A percentile compares a stretch with the other conserved stretches of the same genome.
Conservation (phyloP, 306 rosid species). For the Adenanthera pavonina region DNA sequence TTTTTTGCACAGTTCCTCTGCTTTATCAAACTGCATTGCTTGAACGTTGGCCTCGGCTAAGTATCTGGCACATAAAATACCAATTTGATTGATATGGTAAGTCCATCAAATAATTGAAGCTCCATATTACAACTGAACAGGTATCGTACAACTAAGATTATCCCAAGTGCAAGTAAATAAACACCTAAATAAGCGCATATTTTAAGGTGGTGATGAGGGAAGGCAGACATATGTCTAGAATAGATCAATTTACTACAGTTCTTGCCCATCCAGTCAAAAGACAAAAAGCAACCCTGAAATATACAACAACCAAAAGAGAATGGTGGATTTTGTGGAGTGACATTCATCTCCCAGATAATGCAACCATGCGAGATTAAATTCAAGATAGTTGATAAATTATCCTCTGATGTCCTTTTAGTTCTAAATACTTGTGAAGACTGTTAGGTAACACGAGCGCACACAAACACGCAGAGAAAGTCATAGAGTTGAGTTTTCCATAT, state of each 20-base stretch:
- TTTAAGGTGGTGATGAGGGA: neutral
- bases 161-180: neutral
- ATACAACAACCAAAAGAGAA: neutral
- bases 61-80: conserved; percentile 58
- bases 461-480: neutral
- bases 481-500: neutral
- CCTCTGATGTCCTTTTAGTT: neutral
- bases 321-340: neutral
- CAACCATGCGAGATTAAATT: neutral
- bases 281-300: neutral
- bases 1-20: conserved; percentile 85
- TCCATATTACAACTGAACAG: neutral
- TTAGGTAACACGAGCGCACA: neutral
- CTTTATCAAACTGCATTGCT: conserved; percentile 98
- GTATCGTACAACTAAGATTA: neutral
- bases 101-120: neutral
- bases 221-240: neutral
- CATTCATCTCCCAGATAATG: neutral
- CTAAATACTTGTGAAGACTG: neutral
- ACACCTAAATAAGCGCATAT: conserved; percentile 1
- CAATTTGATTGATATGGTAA: conserved; percentile 19
- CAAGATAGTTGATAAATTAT: neutral
- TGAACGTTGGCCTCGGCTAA: conserved; percentile 98
- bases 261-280: conserved; percentile 11
- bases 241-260: conserved; percentile 1